These are phyloP conservation scores for Berkeleyomyces rouxiae DNA, from an alignment of 2,329 filamentous ascomycete genomes.

Conservation along the genomic window DNA sequence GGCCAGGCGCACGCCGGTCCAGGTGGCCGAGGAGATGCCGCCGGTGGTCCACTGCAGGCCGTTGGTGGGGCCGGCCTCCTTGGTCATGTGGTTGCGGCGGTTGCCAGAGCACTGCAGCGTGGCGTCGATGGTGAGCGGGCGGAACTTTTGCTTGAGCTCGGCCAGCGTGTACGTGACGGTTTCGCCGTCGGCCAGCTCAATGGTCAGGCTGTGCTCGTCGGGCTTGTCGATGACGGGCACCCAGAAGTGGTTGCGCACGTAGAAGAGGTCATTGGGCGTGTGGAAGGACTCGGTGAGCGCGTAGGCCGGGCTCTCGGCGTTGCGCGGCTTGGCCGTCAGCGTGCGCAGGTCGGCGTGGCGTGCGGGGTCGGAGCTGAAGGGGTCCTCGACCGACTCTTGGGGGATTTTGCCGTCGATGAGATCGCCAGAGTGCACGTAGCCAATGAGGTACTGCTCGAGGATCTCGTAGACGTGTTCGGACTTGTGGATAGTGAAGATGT, in stretches of 20 bases:
- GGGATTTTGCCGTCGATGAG: constrained; percentile 40
- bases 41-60: constrained; percentile 44
- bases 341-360: constrained; percentile 35
- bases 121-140: constrained; percentile 33
- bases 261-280: constrained; percentile 40
- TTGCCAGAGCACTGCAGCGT: constrained; percentile 46
- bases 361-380: constrained; percentile 36
- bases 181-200: constrained; percentile 40
- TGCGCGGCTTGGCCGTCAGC: constrained; percentile 39
- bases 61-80: constrained; percentile 29
- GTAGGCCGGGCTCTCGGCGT: constrained; percentile 40
- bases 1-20: constrained; percentile 38
- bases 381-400: constrained; percentile 40
- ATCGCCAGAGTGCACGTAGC: constrained; percentile 41
- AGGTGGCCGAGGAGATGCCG: constrained; percentile 43
- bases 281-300: constrained; percentile 33
- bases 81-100: constrained; percentile 41
- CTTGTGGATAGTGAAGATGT: constrained; percentile 55
- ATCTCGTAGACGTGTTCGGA: constrained; percentile 47
- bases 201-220: constrained; percentile 29
- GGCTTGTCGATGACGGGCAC: constrained; percentile 31
- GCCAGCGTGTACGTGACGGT: constrained; percentile 34
- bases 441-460: constrained; percentile 46
- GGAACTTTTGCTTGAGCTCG: constrained; percentile 37
- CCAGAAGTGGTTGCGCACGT: constrained; percentile 48